Percentiles rank a stretch among this genome's conserved stretches.
Evolutionary conservation across 345 rosid species (phyloP).

Genomic region (Stellera chamaejasme): DNA sequence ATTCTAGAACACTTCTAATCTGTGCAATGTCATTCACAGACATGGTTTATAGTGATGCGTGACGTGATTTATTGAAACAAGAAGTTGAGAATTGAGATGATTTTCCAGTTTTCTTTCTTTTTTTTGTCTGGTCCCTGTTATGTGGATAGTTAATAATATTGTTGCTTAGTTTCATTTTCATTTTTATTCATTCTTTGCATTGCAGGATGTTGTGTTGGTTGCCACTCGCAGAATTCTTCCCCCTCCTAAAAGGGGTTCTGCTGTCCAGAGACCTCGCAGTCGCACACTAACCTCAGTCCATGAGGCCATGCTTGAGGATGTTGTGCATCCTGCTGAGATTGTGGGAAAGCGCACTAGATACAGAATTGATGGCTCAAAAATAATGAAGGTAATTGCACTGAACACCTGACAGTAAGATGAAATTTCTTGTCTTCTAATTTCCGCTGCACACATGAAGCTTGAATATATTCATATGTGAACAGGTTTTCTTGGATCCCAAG

Average conservation of each 20-base stretch:
- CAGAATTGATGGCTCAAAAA: slow-evolving; percentile 72
- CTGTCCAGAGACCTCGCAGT: slow-evolving; percentile 72
- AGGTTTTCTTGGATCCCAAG: slow-evolving; percentile 78
- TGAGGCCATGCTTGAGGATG: slow-evolving; percentile 78
- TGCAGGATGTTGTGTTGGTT: slow-evolving; percentile 64
- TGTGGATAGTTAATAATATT: background rate
- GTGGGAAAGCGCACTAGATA: slow-evolving; percentile 79
- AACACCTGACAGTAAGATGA: background rate
- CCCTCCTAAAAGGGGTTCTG: slow-evolving; percentile 94
- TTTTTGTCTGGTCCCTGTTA: background rate
- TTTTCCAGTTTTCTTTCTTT: background rate
- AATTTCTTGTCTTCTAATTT: background rate
- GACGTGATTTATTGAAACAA: no score
- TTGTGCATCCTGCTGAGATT: slow-evolving; percentile 84
- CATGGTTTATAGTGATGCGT: background rate
- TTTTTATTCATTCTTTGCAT: background rate
- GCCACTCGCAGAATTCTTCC: slow-evolving; percentile 71
- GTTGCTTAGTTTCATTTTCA: no score
- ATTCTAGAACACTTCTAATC: background rate
- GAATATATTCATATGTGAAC: background rate
- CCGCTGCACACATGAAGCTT: background rate
- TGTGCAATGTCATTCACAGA: background rate
- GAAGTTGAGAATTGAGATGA: no score
- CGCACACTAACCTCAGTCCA: slow-evolving; percentile 81
- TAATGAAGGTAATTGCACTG: slow-evolving; percentile 40